Evolutionary conservation across 306 rosid species (phyloP), one percentile per base, ranked within the genome.

Genomic region (Pyrus communis): DNA sequence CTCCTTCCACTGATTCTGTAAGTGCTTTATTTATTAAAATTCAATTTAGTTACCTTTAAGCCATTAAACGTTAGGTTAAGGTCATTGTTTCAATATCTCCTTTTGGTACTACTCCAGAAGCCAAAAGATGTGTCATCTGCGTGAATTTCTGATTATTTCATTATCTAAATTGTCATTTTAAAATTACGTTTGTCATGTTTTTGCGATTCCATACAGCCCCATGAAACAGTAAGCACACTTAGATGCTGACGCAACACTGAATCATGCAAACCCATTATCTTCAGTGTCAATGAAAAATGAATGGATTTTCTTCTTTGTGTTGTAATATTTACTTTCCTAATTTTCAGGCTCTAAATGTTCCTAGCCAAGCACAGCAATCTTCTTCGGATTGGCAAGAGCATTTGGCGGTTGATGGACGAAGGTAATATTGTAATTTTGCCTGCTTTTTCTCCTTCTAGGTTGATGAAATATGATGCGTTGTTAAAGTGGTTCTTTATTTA

Each of bases 371-470:
- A 80, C 92, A 79, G 80, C 91, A 75, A 14, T 86, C 92, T 13
- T 64, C 86, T 80, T 87, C 99, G 82, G 99, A 95, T 86, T 95
- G 99, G 99, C 98, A 92, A 90, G 99, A 92, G 83, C 99, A 95
- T 85, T 30, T 90, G 72, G 84, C 97, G 38, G 82, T 84, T 74
- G 99, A 95, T 81, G 97, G 97, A 75, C 90, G 97, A 87, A 95
- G 99, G 99, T 95, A 88, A 51, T 60, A 57, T 58, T 23, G 22
- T 60, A n/a, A 46, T 22, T 22, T 23, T 19, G 55, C 75, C 69
- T 25, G 31, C n/a, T 30, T 33, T 70, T 35, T 70, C 63, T 64
- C 68, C 78, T 40, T 15, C 43, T 38, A 46, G n/a, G n/a, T n/a
- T 28, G 25, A 27, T 35, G 69, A 64, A 25, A 49, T 27, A 17